These are phyloP conservation scores for Buddleja alternifolia DNA, from an alignment of 257 asterid species.

Conservation along the genomic window DNA sequence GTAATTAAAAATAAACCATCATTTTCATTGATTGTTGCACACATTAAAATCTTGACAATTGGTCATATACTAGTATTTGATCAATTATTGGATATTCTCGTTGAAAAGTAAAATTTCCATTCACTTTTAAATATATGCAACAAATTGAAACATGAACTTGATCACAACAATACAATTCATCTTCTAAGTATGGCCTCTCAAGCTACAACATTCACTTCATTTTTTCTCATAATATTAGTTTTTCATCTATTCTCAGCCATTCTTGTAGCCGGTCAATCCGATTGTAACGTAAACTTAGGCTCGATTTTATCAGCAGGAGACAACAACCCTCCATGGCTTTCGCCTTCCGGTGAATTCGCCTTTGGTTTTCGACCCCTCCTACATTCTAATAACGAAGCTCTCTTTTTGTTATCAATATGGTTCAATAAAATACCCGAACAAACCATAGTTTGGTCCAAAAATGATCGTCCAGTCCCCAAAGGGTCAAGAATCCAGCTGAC, in stretches of 20 bases:
- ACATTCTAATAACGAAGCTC: constrained; percentile 14
- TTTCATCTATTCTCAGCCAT: not conserved
- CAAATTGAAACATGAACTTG: not conserved
- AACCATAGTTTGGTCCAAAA: constrained; percentile 47
- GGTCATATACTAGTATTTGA: not conserved
- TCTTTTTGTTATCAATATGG: constrained; percentile 48
- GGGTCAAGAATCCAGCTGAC: constrained; percentile 43
- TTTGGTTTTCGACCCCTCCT: constrained; percentile 41
- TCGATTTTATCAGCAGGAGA: constrained; percentile 31
- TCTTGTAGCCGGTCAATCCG: constrained; percentile 20
- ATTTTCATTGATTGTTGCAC: not conserved
- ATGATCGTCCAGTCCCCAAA: constrained; percentile 29
- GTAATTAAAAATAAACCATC: no score
- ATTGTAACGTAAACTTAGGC: constrained; percentile 11
- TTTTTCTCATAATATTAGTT: not conserved
- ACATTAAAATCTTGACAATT: not conserved
- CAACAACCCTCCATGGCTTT: constrained; percentile 36
- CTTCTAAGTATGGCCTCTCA: constrained; percentile 11
- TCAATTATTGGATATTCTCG: not conserved
- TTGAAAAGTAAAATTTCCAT: not conserved
- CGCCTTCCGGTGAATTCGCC: constrained; percentile 49
- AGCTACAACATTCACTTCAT: not conserved
- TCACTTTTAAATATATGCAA: not conserved
- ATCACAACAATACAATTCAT: not conserved
- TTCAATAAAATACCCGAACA: constrained; percentile 41